Evolutionary conservation across 495 filamentous ascomycete genomes (phyloP), one percentile per base, ranked within the genome.

Genomic region (Aspergillus haitiensis): DNA sequence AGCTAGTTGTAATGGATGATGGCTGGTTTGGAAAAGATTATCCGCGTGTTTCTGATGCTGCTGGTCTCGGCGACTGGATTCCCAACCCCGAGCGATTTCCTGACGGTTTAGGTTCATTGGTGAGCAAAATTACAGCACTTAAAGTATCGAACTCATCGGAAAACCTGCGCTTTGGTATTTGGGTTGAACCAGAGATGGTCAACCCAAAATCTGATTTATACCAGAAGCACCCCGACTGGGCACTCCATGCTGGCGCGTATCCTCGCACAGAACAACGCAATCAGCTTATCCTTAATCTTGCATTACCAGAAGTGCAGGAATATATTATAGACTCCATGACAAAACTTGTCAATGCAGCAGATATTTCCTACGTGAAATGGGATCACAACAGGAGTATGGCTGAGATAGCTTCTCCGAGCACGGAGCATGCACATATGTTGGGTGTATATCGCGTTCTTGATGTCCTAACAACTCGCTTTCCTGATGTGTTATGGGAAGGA

Each of bases 161-260:
- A 0, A 65, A 75, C 6, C 64, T 85, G 50, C 70, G 72, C 39
- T 84, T 85, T 50, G 82, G 82, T 11, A 71, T 85, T 16, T 85
- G 81, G 81, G 67, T 85, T 5, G 82, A 85, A 62, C 82, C 81
- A 0, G 81, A 85, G 54, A 85, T 85, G 81, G 79, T 85, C 53
- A 84, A 81, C 44, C 80, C 81, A 0, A 74, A 81, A 39, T 84
- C 81, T 4, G 74, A 67, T 40, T 74, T 85, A 5, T 85, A 83
- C 63, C 59, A 71, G 8, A 63, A 75, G 39, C 82, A 85, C 59
- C 82, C 82, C 0, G 78, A 84, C 52, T 85, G 82, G 82, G 78
- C 67, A 2, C 64, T 85, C 37, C 79, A 83, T 52, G 77, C 78
- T 6, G 81, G 79, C 6, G 40, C 52, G 0, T 81, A 85, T 57